Percentiles rank a stretch among this genome's conserved stretches.
phyloP scores from a whole-genome alignment of 2,329 filamentous ascomycete genomes.

The Ophiostoma sp. region DNA sequence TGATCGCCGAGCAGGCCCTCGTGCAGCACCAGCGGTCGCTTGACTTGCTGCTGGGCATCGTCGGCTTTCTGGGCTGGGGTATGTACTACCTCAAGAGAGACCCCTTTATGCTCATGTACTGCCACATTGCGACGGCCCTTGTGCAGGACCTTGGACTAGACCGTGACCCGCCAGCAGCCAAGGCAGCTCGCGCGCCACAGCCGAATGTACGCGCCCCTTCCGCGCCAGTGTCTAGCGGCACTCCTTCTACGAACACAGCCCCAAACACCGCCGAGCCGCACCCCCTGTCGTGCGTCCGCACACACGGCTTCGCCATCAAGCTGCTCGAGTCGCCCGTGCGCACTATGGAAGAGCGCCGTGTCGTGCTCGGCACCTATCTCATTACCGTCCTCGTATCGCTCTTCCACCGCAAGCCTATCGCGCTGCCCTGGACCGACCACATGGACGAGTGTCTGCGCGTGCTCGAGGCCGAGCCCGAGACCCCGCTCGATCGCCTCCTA shows the following conservation, averaged over 20 bases:
- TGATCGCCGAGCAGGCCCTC: constrained; percentile 36
- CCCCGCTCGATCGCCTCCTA: constrained; percentile 19
- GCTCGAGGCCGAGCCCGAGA: constrained; percentile 31
- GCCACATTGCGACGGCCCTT: constrained; percentile 18
- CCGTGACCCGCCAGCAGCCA: constrained; percentile 1
- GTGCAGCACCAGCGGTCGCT: constrained; percentile 42
- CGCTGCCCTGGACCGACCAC: constrained; percentile 51
- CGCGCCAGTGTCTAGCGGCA: not conserved
- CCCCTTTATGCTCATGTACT: constrained; percentile 23
- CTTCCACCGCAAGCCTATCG: constrained; percentile 38
- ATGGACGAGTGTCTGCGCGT: constrained; percentile 51
- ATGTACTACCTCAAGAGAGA: constrained; percentile 19
- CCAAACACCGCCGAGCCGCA: not conserved
- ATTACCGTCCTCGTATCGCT: constrained; percentile 13
- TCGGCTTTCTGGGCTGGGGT: constrained; percentile 33
- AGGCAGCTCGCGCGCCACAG: not conserved
- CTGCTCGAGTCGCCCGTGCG: constrained; percentile 16
- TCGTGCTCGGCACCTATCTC: constrained; percentile 17
- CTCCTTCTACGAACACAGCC: too few relatives aligned
- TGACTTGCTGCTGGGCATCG: constrained; percentile 45
- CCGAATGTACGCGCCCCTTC: not conserved
- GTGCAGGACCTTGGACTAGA: constrained; percentile 23
- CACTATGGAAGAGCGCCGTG: constrained; percentile 19
- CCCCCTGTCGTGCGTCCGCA: constrained; percentile 14
- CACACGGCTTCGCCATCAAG: constrained; percentile 15